phyloP scores from a whole-genome alignment of 306 rosid species.

The Lotus japonicus region DNA sequence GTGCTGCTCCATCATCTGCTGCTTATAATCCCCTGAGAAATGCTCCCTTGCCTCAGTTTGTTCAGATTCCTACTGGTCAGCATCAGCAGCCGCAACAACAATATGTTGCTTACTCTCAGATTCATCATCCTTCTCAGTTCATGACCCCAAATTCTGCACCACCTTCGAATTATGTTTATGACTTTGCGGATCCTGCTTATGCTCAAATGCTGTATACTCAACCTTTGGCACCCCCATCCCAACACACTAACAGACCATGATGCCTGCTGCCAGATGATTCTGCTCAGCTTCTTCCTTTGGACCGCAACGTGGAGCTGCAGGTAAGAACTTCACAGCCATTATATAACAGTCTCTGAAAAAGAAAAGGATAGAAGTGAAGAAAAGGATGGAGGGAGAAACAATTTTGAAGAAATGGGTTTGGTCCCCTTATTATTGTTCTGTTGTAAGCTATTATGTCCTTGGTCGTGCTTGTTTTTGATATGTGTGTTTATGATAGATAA shows the following conservation, averaged over 20 bases:
- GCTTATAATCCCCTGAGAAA: slow-evolving; percentile 46
- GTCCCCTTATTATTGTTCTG: too few species aligned
- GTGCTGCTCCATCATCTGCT: slow-evolving; percentile 28
- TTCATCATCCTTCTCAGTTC: slow-evolving; percentile 65
- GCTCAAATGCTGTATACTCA: slow-evolving; percentile 54
- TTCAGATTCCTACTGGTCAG: slow-evolving; percentile 61
- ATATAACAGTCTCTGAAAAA: too few species aligned
- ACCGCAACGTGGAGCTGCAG: slow-evolving; percentile 43
- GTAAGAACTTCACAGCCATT: slow-evolving; percentile 50
- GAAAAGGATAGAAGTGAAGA: too few species aligned
- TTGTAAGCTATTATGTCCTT: too few species aligned
- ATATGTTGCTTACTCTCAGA: slow-evolving; percentile 52
- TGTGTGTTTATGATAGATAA: too few species aligned
- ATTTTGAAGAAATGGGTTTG: too few species aligned
- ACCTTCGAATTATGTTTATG: slow-evolving; percentile 42
- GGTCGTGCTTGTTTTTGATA: too few species aligned
- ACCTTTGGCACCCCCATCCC: slow-evolving; percentile 44
- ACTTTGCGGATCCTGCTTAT: slow-evolving; percentile 45
- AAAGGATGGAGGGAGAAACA: too few species aligned
- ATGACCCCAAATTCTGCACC: slow-evolving; percentile 38
- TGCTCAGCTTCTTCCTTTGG: slow-evolving; percentile 51
- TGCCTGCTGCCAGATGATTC: slow-evolving; percentile 39
- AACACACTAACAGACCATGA: slow-evolving; percentile 75
- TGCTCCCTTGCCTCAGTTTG: slow-evolving; percentile 44
- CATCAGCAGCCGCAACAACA: slow-evolving; percentile 70